Evolutionary conservation across 169 alveolate species (phyloP).

Genomic region (Amoebophrya sp.): DNA sequence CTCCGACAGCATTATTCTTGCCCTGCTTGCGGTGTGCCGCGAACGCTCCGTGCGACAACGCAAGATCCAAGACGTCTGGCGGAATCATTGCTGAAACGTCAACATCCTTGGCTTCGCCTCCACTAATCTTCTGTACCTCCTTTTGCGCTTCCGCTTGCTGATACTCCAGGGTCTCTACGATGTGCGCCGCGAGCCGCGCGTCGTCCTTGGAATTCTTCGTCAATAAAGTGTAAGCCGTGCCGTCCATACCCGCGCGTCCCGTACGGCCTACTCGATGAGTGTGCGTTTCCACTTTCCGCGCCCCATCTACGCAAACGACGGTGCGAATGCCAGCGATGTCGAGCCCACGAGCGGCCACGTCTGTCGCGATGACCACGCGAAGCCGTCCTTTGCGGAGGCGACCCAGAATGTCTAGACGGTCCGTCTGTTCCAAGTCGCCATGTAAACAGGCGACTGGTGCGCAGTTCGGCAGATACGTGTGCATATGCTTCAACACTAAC

Average conservation of each 20-base stretch:
- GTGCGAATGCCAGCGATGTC: constrained; percentile 79
- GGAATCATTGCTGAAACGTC: neutral
- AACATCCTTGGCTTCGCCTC: too few species aligned
- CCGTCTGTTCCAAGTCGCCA: neutral
- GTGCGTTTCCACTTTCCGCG: constrained; percentile 68
- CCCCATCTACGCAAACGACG: constrained; percentile 89
- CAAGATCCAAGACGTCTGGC: constrained; percentile 14
- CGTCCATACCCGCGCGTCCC: constrained; percentile 24
- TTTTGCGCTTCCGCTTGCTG: neutral
- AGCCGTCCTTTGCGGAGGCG: constrained; percentile 56
- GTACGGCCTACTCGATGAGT: constrained; percentile 30
- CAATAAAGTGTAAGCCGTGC: constrained; percentile 20
- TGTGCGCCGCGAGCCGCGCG: constrained; percentile 12
- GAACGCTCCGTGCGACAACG: constrained; percentile 20
- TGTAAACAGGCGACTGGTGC: neutral
- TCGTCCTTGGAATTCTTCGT: neutral
- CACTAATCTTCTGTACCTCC: too few species aligned
- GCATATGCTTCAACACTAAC: neutral
- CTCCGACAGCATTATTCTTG: neutral
- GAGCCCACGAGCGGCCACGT: constrained; percentile 60
- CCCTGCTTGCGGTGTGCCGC: neutral
- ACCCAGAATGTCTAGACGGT: constrained; percentile 47
- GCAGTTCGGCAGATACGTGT: constrained; percentile 33
- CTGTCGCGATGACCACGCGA: constrained; percentile 61
- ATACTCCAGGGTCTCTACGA: constrained; percentile 22